Base-by-base conservation (phyloP, 1,284 basidiomycete genomes). In the Agroathelia rolfsii region DNA sequence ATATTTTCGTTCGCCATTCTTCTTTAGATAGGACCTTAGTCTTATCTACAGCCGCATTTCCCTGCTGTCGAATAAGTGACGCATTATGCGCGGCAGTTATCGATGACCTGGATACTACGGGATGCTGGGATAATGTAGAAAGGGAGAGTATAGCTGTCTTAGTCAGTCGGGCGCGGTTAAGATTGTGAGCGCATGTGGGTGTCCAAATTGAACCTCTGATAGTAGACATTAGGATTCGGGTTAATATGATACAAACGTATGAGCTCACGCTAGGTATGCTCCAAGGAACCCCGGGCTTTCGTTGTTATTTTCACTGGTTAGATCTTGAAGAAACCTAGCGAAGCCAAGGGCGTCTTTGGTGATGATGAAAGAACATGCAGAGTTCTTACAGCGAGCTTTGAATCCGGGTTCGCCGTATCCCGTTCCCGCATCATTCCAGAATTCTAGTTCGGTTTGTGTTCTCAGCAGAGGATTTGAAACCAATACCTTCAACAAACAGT, bases 331-430 rank as follows among this genome's bases (percentile, higher is more conserved):
- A 10, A 64, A 56, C 27, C 57, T 62, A 21, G 47, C 45, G 3
- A 60, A 39, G 1, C 47, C 61, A 3, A 61, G 49, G 6, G 36
- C 50, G 10, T 50, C 44, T 19, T 47, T 49, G 4, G 48, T 58
- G 24, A 61, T 50, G 14, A 32, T 42, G 11, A 57, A 41, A 17
- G 37, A 35, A 32, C 61, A 63, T 3, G 48, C 48, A 3, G 52
- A 49, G 15, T 42, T 33, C 11, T 42, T 35, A 34, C 59, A 61
- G 18, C 27, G 15, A 14, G 39, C 27, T 10, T 29, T 41, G 35
- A 63, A 64, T 0, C 41, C 46, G 27, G 24, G 38, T 34, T 60
- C 54, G 0, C 51, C 44, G 18, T 54, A 64, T 1, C 61, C 60
- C 3, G 48, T 56, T 3, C 48, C 48, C 6, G 39, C 34, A 5